Percentiles rank a stretch among this genome's conserved stretches.
Evolutionary conservation across 2,329 filamentous ascomycete species (phyloP).

Genomic region (Zarea fungicola): DNA sequence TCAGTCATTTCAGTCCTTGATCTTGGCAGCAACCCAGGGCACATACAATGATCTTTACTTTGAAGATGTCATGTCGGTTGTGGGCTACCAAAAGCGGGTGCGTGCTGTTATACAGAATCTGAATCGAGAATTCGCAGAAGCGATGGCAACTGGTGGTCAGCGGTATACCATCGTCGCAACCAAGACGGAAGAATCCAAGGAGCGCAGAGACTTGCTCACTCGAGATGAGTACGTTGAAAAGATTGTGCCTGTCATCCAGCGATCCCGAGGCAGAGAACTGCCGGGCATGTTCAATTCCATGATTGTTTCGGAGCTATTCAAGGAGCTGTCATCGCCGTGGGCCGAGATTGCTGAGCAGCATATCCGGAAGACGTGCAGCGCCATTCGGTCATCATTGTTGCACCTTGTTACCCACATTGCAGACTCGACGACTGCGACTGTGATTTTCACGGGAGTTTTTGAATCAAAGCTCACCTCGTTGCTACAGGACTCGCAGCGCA

Average conservation of each 20-base stretch:
- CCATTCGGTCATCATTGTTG: conserved; percentile 11
- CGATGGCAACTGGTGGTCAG: conserved; percentile 39
- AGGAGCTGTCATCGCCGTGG: conserved; percentile 54
- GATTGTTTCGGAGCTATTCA: conserved; percentile 55
- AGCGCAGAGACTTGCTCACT: conserved; percentile 2
- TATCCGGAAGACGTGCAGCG: conserved; percentile 15
- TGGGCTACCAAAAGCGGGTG: conserved; percentile 39
- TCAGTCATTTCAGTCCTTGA: conserved; percentile 37
- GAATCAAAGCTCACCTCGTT: conserved; percentile 17
- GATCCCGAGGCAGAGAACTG: conserved; percentile 42
- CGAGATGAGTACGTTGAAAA: conserved; percentile 18
- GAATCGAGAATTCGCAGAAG: conserved; percentile 40
- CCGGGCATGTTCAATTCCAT: conserved; percentile 57
- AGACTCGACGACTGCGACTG: conserved; percentile 13
- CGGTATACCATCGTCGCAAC: conserved; percentile 27
- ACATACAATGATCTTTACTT: conserved; percentile 50
- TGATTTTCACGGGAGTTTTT: conserved; percentile 16
- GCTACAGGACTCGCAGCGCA: conserved; percentile 28
- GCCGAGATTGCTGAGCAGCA: conserved; percentile 32
- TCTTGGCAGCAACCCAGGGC: conserved; percentile 44
- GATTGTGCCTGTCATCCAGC: conserved; percentile 19
- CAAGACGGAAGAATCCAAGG: neutral
- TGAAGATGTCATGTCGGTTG: conserved; percentile 23
- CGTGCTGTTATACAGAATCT: conserved; percentile 49
- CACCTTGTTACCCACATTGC: conserved; percentile 15